Evolutionary conservation across 192 early-diverging fungal genomes (phyloP).

Genomic region (Fimicolochytrium jonesii): DNA sequence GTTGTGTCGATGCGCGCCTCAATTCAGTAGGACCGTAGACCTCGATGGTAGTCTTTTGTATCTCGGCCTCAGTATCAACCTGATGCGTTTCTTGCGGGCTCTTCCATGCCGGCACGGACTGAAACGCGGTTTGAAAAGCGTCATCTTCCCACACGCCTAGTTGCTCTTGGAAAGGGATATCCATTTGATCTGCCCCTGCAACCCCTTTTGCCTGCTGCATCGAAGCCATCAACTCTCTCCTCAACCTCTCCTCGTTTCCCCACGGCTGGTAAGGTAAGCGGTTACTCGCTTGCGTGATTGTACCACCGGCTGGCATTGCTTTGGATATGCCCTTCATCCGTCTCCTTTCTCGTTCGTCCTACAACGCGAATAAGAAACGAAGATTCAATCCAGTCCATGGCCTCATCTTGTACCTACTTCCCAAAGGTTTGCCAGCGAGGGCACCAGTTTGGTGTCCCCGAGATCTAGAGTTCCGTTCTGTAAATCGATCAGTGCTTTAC

Average conservation of each 20-base stretch:
- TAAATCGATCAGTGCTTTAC: constrained; percentile 22
- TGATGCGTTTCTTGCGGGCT: no score
- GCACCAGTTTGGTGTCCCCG: constrained; percentile 48
- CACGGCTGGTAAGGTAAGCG: constrained; percentile 10
- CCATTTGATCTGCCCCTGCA: no score
- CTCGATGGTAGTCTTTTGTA: no score
- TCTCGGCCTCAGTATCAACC: no score
- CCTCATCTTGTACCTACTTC: constrained; percentile 24
- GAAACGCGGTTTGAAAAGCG: constrained; percentile 41
- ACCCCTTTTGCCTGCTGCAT: no score
- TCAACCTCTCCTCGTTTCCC: constrained; percentile 8
- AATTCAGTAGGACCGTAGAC: no score
- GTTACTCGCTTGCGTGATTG: no score
- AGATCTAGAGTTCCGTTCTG: not conserved
- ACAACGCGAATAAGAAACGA: not conserved
- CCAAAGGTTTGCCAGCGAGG: constrained; percentile 60
- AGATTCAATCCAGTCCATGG: not conserved
- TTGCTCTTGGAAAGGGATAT: no score
- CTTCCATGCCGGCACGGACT: constrained; percentile 13
- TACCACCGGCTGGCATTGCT: no score
- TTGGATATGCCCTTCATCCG: not conserved
- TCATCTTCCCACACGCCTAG: constrained; percentile 18
- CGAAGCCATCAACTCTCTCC: not conserved
- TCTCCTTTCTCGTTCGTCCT: not conserved
- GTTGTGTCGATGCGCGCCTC: no score